phyloP scores from a whole-genome alignment of 129 eudicot species.

The Saposhnikovia divaricata region DNA sequence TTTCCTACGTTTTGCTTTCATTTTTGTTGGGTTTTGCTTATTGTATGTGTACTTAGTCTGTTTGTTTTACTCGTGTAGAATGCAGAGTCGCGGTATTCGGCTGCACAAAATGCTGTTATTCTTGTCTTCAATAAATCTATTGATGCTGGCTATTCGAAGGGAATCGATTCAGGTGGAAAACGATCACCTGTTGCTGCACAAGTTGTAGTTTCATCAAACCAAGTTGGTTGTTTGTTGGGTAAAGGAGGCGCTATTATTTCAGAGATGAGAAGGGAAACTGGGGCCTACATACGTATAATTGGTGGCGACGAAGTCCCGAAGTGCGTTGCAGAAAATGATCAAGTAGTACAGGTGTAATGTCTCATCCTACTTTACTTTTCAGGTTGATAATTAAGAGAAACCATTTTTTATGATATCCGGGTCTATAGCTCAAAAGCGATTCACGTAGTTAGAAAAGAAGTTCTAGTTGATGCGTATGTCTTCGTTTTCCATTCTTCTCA shows the following conservation, averaged over 20 bases:
- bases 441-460: not conserved
- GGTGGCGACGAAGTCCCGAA: constrained; percentile 44
- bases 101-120: constrained; percentile 66
- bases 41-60: not conserved
- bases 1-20: not conserved
- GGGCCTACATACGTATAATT: constrained; percentile 46
- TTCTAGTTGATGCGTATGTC: not conserved
- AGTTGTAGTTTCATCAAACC: constrained; percentile 39
- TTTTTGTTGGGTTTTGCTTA: not conserved
- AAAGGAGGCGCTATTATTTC: constrained; percentile 68
- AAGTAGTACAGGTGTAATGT: constrained; percentile 60
- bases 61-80: constrained; percentile 34
- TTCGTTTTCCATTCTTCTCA: not conserved
- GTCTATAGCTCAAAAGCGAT: not conserved
- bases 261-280: constrained; percentile 72
- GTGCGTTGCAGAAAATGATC: constrained; percentile 44
- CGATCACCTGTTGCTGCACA: constrained; percentile 36
- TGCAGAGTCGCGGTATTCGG: constrained; percentile 52
- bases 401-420: not conserved
- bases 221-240: constrained; percentile 77
- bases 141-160: constrained; percentile 38
- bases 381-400: not conserved
- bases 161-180: constrained; percentile 34
- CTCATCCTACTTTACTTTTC: not conserved
- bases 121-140: constrained; percentile 44